Evolutionary conservation across 306 rosid genomes (phyloP).

Genomic region (Lathyrus sativus): DNA sequence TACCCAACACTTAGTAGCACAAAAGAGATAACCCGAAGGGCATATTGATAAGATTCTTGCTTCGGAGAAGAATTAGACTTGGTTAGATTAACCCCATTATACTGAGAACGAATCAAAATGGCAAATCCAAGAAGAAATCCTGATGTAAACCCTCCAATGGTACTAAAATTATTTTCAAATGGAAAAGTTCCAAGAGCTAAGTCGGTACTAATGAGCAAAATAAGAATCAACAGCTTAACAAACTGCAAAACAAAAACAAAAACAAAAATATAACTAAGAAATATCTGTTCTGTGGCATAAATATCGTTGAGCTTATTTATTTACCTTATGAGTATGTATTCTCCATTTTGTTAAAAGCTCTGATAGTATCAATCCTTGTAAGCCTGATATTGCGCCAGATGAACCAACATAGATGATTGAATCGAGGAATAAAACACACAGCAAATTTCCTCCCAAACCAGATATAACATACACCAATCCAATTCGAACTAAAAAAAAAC

Average conservation of each 20-base stretch:
- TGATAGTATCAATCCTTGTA: conserved; percentile 76
- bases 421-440: conserved; percentile 64
- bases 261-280: not conserved
- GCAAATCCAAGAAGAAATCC: conserved; percentile 83
- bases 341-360: conserved; percentile 85
- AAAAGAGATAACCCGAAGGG: conserved; percentile 56
- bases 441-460: conserved; percentile 78
- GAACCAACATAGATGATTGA: conserved; percentile 83
- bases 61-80: conserved; percentile 37
- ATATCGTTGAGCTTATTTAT: conserved; percentile 6
- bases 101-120: conserved; percentile 66
- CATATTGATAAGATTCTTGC: conserved; percentile 68
- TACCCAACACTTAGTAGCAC: conserved; percentile 58
- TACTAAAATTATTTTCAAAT: conserved; percentile 74
- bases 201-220: conserved; percentile 50
- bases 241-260: conserved; percentile 49
- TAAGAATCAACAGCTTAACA: conserved; percentile 57
- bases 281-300: too few relatives aligned
- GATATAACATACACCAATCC: conserved; percentile 70
- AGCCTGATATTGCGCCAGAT: conserved; percentile 82
- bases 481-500: conserved; percentile 55
- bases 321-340: conserved; percentile 71
- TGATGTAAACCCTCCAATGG: conserved; percentile 76
- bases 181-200: conserved; percentile 78
- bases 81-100: too few relatives aligned